phyloP scores from a whole-genome alignment of 208 protist genomes.

The Crithidia bombi region DNA sequence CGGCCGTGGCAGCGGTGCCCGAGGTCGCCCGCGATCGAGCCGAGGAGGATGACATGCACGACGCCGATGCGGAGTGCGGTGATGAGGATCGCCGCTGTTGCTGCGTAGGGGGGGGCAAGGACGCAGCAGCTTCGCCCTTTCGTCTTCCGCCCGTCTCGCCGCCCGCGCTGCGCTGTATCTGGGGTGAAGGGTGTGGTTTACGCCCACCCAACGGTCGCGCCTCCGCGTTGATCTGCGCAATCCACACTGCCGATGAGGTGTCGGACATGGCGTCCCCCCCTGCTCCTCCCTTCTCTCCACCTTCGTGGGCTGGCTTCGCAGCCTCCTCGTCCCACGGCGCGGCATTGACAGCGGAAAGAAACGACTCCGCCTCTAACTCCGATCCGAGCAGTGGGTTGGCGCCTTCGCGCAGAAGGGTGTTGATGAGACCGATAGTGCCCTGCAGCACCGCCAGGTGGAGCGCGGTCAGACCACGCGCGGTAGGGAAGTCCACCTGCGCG shows the following conservation, averaged over 20 bases:
- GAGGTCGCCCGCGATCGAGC: neutral
- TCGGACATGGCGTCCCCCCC: constrained; percentile 9
- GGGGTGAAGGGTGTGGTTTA: neutral
- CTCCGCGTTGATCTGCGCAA: constrained; percentile 15
- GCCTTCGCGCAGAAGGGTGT: constrained; percentile 42
- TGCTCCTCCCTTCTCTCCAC: neutral
- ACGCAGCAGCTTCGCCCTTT: constrained; percentile 1
- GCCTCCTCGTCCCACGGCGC: constrained; percentile 11
- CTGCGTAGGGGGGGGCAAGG: neutral
- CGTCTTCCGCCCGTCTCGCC: neutral
- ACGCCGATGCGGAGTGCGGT: neutral
- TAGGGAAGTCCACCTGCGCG: constrained; percentile 39
- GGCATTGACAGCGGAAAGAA: neutral
- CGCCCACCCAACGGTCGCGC: neutral
- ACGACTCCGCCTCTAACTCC: constrained; percentile 25
- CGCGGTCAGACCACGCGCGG: constrained; percentile 38
- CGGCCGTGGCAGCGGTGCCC: neutral
- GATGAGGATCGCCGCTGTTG: neutral
- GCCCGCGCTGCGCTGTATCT: neutral
- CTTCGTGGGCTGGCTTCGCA: neutral
- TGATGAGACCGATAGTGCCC: constrained; percentile 36
- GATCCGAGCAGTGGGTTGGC: constrained; percentile 36
- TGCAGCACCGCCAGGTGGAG: constrained; percentile 48
- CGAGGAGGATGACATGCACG: neutral
- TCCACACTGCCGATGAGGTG: constrained; percentile 4